phyloP scores from a whole-genome alignment of 1,284 basidiomycete genomes.

The Blastosporella zonata region DNA sequence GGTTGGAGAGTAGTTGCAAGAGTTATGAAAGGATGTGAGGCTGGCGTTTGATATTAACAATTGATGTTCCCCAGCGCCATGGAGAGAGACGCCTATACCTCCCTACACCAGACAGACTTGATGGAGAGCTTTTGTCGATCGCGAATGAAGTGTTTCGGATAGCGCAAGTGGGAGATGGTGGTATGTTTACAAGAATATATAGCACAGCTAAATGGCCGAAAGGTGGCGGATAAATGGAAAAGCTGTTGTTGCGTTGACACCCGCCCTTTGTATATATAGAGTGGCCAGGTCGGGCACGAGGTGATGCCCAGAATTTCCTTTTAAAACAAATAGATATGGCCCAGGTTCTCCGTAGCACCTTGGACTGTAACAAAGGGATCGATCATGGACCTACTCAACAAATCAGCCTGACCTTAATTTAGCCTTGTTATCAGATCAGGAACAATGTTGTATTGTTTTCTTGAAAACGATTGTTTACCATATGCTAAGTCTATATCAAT shows the following conservation, averaged over 20 bases:
- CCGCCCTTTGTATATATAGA: constrained; percentile 8
- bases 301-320: constrained; percentile 7
- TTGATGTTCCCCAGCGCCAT: not conserved
- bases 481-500: no score
- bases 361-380: not conserved
- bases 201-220: not conserved
- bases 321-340: not conserved
- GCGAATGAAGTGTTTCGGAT: not conserved
- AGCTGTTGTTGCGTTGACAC: constrained; percentile 4
- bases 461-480: no score
- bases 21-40: not conserved
- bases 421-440: constrained; percentile 2
- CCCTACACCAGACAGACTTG: no score
- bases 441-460: no score
- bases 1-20: not conserved
- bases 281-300: constrained; percentile 3
- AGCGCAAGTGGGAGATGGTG: not conserved
- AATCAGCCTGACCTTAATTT: not conserved
- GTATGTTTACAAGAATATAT: not conserved
- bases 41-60: not conserved
- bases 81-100: no score
- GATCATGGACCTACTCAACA: not conserved
- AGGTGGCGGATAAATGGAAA: not conserved
- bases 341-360: not conserved
- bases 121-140: not conserved